Percentiles rank a stretch among this genome's conserved stretches.
phyloP scores from a whole-genome alignment of 2,329 filamentous ascomycete genomes.

The Xylariomycetidae sp. region DNA sequence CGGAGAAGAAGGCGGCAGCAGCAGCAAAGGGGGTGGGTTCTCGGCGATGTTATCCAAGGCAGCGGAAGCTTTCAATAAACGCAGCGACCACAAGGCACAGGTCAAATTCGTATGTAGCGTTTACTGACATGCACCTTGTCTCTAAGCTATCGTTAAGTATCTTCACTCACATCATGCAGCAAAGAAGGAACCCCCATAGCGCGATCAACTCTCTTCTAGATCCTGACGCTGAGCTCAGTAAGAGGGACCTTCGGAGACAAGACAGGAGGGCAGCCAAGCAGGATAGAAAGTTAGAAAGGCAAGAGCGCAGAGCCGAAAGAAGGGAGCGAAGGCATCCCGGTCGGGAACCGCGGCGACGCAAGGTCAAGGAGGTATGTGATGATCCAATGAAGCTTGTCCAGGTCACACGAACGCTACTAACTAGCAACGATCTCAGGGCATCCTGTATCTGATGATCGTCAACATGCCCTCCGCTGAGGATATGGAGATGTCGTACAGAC shows the following conservation, averaged over 20 bases:
- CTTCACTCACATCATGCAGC: slow-evolving; percentile 2
- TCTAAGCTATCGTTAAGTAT: not conserved
- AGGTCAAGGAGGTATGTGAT: not conserved
- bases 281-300: slow-evolving; percentile 9
- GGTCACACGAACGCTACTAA: slow-evolving; percentile 1
- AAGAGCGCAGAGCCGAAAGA: slow-evolving; percentile 11
- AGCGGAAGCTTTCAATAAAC: slow-evolving; percentile 7
- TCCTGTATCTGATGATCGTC: slow-evolving; percentile 47
- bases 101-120: slow-evolving; percentile 12
- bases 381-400: not conserved
- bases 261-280: slow-evolving; percentile 9
- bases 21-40: not conserved
- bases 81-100: slow-evolving; percentile 8
- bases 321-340: slow-evolving; percentile 10
- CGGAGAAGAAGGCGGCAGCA: not conserved
- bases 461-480: slow-evolving; percentile 43
- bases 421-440: slow-evolving; percentile 28
- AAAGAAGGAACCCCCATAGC: slow-evolving; percentile 12
- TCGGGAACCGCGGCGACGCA: slow-evolving; percentile 1
- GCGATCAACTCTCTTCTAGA: slow-evolving; percentile 10
- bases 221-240: slow-evolving; percentile 11
- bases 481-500: slow-evolving; percentile 19
- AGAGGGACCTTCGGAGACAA: slow-evolving; percentile 13
- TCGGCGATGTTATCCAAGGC: slow-evolving; percentile 3
- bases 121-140: not conserved